phyloP scores from a whole-genome alignment of 352 stramenopile species.

The Pythium periplocum region DNA sequence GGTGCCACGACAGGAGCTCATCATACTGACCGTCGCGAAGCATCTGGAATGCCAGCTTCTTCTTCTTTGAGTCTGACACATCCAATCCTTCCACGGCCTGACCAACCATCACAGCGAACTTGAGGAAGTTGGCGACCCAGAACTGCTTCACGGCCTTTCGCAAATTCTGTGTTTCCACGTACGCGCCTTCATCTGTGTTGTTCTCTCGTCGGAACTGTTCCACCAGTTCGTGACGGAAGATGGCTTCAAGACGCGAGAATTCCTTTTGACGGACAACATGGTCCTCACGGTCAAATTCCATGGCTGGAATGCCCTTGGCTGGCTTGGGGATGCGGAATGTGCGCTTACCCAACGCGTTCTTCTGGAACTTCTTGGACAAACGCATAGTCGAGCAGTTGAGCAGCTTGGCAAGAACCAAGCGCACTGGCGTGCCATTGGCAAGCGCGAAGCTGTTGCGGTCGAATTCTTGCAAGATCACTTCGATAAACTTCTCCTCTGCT shows the following conservation, averaged over 20 bases:
- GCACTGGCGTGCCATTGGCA: constrained; percentile 78
- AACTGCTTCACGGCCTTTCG: constrained; percentile 80
- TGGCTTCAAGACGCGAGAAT: constrained; percentile 61
- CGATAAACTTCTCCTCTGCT: constrained; percentile 83
- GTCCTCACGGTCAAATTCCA: constrained; percentile 66
- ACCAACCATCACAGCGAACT: constrained; percentile 70
- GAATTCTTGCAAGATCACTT: constrained; percentile 78
- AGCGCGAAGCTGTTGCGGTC: constrained; percentile 68
- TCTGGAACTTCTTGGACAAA: constrained; percentile 88
- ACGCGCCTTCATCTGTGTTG: constrained; percentile 71
- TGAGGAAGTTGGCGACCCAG: constrained; percentile 82
- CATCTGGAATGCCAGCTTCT: constrained; percentile 71
- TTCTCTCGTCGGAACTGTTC: constrained; percentile 81
- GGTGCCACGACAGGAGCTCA: constrained; percentile 63
- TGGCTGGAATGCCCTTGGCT: constrained; percentile 45
- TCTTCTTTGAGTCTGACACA: constrained; percentile 79
- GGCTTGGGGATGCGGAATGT: constrained; percentile 80
- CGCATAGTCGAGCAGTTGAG: constrained; percentile 89
- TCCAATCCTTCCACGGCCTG: constrained; percentile 71
- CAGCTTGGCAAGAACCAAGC: constrained; percentile 75
- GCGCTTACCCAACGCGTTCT: constrained; percentile 81
- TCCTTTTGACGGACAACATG: constrained; percentile 64
- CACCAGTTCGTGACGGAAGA: constrained; percentile 79
- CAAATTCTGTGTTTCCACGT: constrained; percentile 67
- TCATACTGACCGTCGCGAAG: constrained; percentile 74